Conservation (phyloP, 2,329 filamentous ascomycete genomes). For the Grosmannia penicillata region DNA sequence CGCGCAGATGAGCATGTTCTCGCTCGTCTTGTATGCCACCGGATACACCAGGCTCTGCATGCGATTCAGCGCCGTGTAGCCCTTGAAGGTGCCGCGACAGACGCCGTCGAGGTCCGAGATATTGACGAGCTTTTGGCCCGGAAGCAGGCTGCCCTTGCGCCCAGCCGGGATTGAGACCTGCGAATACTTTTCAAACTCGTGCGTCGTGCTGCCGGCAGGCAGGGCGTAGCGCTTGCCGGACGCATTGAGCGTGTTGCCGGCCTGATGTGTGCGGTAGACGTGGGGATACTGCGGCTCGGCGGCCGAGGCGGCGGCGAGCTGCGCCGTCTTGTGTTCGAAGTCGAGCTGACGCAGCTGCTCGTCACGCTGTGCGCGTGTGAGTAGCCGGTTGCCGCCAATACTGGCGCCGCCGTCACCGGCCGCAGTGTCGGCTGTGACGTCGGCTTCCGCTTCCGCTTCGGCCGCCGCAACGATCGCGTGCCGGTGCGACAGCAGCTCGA, state of each 20-base stretch:
- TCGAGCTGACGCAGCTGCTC: constrained; percentile 64
- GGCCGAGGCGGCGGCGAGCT: constrained; percentile 55
- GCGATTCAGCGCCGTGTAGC: constrained; percentile 84
- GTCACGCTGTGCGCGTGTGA: constrained; percentile 65
- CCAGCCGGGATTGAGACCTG: constrained; percentile 79
- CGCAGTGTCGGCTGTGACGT: constrained; percentile 13
- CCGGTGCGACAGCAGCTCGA: constrained; percentile 72
- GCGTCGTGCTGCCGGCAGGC: constrained; percentile 57
- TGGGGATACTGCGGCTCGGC: constrained; percentile 76
- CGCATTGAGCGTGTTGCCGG: constrained; percentile 72
- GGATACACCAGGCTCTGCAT: constrained; percentile 98
- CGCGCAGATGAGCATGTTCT: constrained; percentile 98
- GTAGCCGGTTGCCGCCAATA: constrained; percentile 32
- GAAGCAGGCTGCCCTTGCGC: constrained; percentile 58
- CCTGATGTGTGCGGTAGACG: constrained; percentile 71
- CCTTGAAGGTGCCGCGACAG: constrained; percentile 81
- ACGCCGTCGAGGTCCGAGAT: constrained; percentile 79
- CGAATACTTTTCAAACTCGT: constrained; percentile 66
- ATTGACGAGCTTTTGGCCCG: constrained; percentile 58
- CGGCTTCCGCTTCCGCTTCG: constrained; percentile 17
- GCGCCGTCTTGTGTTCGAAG: constrained; percentile 64
- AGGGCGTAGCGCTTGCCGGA: constrained; percentile 72
- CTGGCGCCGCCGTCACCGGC: not conserved
- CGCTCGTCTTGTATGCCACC: constrained; percentile 86
- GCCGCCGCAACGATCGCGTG: constrained; percentile 43